These are phyloP conservation scores for Eragrostis curvula DNA, from an alignment of 176 grass and related monocot species.

Conservation along the genomic window DNA sequence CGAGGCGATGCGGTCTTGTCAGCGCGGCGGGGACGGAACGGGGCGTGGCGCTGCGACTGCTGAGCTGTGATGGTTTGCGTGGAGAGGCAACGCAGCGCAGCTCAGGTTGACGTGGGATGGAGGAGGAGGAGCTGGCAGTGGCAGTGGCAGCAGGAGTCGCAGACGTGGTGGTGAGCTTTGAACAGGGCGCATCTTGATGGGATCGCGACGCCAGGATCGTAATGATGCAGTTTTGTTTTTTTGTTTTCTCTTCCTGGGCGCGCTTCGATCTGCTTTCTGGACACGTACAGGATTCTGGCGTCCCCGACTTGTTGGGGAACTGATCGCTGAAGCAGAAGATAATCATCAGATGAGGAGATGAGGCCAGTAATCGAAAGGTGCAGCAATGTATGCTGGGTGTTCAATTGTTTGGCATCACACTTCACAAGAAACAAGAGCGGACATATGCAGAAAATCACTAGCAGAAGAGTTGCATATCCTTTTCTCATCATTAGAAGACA, in stretches of 20 bases:
- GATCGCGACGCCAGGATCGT: constrained; percentile 17
- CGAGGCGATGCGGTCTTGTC: constrained; percentile 30
- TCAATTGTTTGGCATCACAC: not conserved
- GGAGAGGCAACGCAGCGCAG: constrained; percentile 21
- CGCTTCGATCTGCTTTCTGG: not conserved
- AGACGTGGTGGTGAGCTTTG: not conserved
- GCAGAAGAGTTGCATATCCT: not conserved
- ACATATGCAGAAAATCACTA: not conserved
- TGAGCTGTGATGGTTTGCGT: constrained; percentile 30
- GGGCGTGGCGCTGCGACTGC: not conserved
- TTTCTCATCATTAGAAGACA: not conserved
- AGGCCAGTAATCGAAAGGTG: not conserved
- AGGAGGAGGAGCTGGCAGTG: constrained; percentile 9
- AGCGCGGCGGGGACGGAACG: constrained; percentile 3
- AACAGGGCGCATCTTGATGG: not conserved
- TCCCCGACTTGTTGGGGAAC: not conserved
- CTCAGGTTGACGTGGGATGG: constrained; percentile 53
- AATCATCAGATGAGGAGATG: not conserved
- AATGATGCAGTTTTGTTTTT: constrained; percentile 8
- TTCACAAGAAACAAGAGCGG: not conserved
- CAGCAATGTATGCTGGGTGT: not conserved
- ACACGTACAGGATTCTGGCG: not conserved
- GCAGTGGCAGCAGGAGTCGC: constrained; percentile 11
- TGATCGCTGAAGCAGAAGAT: not conserved
- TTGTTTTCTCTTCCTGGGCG: not conserved